A percentile compares a stretch with the other conserved stretches of the same genome.
Conservation (phyloP, 2,329 filamentous ascomycete species). For the Aquanectria penicillioides region DNA sequence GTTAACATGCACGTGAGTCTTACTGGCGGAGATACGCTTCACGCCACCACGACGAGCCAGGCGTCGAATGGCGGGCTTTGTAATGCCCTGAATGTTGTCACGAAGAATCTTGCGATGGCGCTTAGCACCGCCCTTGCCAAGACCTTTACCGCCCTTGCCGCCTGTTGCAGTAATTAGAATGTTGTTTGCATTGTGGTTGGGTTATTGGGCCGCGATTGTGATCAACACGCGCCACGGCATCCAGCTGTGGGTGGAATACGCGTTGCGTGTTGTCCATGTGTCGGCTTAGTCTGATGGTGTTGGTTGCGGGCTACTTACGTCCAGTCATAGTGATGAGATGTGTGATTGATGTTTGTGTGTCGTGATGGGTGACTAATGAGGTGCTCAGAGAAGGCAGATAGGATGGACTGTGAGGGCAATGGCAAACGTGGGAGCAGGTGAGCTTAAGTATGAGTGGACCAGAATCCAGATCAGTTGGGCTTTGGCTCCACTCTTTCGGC, state of each 20-base stretch:
- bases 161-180: conserved; percentile 67
- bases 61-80: conserved; percentile 98
- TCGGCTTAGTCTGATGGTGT: too few relatives aligned
- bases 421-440: conserved; percentile 41
- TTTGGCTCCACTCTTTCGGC: conserved; percentile 26
- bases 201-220: background rate
- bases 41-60: conserved; percentile 99
- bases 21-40: conserved; percentile 99
- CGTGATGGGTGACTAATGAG: conserved; percentile 22
- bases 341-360: conserved; percentile 24
- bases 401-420: conserved; percentile 18
- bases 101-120: conserved; percentile 99
- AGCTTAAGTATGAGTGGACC: conserved; percentile 54
- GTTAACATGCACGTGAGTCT: conserved; percentile 52
- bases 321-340: conserved; percentile 67
- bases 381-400: conserved; percentile 16
- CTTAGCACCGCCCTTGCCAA: conserved; percentile 98
- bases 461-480: conserved; percentile 49
- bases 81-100: conserved; percentile 99
- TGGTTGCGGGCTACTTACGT: conserved; percentile 64
- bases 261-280: too few relatives aligned
- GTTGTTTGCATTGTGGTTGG: conserved; percentile 17
- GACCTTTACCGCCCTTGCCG: conserved; percentile 96
- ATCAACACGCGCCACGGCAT: too few relatives aligned
- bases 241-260: too few relatives aligned